Base-by-base conservation (phyloP, 768 basidiomycete species). In the Phlebiopsis gigantea region DNA sequence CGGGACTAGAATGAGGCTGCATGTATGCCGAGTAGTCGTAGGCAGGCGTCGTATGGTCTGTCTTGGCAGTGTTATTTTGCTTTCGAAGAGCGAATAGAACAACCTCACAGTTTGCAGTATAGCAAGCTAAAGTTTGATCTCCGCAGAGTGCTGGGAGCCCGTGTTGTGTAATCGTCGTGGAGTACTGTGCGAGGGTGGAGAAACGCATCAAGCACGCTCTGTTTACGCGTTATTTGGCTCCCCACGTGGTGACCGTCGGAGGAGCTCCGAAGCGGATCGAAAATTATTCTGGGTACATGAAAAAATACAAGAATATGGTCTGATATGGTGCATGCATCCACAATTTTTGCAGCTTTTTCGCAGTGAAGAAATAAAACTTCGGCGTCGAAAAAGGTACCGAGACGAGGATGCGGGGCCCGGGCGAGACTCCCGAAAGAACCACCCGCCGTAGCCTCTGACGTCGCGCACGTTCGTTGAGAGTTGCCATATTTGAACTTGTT, bases 391-490 rank as follows among this genome's bases (percentile, higher is more conserved):
- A 17, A 39, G 34, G 2, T 17, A 10, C 34, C 17, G 34, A 39
- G 34, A 9, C 34, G 34, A 17, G 34, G 34, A 39, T 2, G 34
- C 34, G 34, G 34, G 42, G 22, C 46, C 39, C 28, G 22, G 48
- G 42, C 34, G 39, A 41, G 17, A 26, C 15, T 25, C 47, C 34
- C 21, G 52, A 46, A 29, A 48, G 34, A 43, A 29, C 14, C 12
- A 25, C 21, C 19, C 34, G 19, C 44, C 4, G 19, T 47, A 55
- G 30, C 64, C 63, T 60, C 56, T 65, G 58, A 65, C 55, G 57
- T 56, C 61, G 59, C 64, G 65, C 66, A 68, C 66, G 66, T 68
- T 68, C 66, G 66, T 66, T 58, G 57, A 34, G 48, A 39, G 60
- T 62, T 61, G 57, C 63, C 63, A 53, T 58, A 25, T 59, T 53